Evolutionary conservation across 2,329 filamentous ascomycete species (phyloP).

Genomic region (Aspergillus pseudoterreus): DNA sequence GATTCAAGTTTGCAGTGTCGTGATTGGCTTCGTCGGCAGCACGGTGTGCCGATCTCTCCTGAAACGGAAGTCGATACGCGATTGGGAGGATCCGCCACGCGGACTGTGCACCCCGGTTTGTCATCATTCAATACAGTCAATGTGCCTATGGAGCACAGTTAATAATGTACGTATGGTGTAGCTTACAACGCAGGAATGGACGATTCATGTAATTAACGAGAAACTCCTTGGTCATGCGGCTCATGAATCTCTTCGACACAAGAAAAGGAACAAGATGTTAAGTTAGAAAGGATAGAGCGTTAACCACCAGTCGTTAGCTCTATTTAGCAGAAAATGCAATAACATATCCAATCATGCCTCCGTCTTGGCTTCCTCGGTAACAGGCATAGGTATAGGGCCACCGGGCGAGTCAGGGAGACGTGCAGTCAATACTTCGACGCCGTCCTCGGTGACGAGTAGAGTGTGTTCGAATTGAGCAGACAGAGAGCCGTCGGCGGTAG

Average conservation of each 20-base stretch:
- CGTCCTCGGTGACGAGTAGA: slow-evolving; percentile 75
- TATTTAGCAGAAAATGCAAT: too few species aligned
- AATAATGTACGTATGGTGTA: too few species aligned
- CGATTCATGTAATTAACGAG: too few species aligned
- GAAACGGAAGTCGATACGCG: neutral
- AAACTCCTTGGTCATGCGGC: neutral
- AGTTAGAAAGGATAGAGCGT: neutral
- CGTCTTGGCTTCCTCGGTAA: slow-evolving; percentile 19
- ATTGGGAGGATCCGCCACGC: neutral
- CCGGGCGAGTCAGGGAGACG: slow-evolving; percentile 70
- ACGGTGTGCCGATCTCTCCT: neutral
- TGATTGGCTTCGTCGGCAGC: slow-evolving; percentile 4
- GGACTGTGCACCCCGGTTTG: neutral
- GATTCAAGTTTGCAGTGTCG: neutral
- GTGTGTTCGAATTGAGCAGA: slow-evolving; percentile 96
- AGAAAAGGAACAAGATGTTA: neutral
- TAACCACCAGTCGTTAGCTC: too few species aligned
- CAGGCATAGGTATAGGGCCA: slow-evolving; percentile 62
- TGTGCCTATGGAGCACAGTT: neutral
- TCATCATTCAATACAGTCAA: neutral
- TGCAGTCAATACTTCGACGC: slow-evolving; percentile 77
- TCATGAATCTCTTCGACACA: neutral
- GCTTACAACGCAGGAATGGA: too few species aligned
- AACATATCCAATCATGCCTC: slow-evolving; percentile 7
- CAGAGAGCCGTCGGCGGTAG: slow-evolving; percentile 80